phyloP scores from a whole-genome alignment of 257 asterid genomes.

The Lantana camara region DNA sequence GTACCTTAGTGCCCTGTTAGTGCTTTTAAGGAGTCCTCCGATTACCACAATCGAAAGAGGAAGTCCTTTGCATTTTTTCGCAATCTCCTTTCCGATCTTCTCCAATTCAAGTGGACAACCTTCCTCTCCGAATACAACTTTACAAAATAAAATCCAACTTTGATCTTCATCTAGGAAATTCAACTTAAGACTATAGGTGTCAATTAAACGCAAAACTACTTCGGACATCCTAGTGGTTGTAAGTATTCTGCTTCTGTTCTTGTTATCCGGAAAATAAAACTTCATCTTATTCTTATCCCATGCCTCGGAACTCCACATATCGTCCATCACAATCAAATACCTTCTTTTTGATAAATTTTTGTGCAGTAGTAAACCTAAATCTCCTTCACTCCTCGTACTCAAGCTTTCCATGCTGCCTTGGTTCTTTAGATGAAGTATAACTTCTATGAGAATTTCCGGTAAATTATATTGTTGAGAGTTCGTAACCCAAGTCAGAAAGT shows the following conservation, averaged over 20 bases:
- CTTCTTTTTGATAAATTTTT: background rate
- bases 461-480: background rate
- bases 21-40: background rate
- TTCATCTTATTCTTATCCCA: background rate
- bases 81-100: slow-evolving; percentile 2
- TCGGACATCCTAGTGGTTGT: slow-evolving; percentile 13
- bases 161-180: background rate
- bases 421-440: background rate
- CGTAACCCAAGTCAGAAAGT: too few relatives aligned
- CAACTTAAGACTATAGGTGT: background rate
- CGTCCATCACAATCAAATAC: background rate
- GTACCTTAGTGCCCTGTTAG: too few relatives aligned
- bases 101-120: slow-evolving; percentile 4
- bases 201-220: background rate
- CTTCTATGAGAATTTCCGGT: background rate
- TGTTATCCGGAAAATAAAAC: background rate
- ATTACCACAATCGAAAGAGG: background rate
- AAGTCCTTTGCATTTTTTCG: background rate
- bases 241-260: slow-evolving; percentile 5
- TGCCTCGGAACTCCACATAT: background rate
- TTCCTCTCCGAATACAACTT: background rate
- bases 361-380: background rate
- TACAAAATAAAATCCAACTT: slow-evolving; percentile 3
- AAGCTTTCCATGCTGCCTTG: too few relatives aligned
- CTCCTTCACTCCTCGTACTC: background rate